Base-by-base conservation (phyloP, 2,329 filamentous ascomycete genomes). In the Clarireedia paspali region DNA sequence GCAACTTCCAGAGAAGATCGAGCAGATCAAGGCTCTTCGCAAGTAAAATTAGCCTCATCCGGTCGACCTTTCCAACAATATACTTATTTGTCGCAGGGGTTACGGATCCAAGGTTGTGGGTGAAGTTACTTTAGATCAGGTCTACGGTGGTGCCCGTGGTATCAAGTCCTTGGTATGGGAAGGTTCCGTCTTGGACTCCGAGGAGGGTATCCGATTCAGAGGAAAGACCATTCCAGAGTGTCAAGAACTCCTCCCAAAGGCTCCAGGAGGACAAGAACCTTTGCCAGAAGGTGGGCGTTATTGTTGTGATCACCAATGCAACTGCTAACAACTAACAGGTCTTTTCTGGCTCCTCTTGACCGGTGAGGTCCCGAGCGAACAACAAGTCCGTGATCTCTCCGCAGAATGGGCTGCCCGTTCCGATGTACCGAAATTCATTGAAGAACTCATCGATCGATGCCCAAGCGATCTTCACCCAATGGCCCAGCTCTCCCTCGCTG, bases 341-440 rank as follows among this genome's bases (percentile, higher is more conserved):
- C 91, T 99, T 73, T 99, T 99, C 88, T 99, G 94, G 94, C 88
- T 99, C 68, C 89, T 99, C 73, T 77, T 99, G 75, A 99, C 94
- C 63, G 94, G 94, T 67, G 94, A 99, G 83, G 89, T 99, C 66
- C 94, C 94, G 68, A 88, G 85, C 65, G 94, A 97, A 82, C 89
- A 96, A 81, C 94, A 99, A 82, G 94, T 97, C 70, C 91, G 91
- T 74, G 91, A 95, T 71, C 88, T 99, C 65, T 97, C 94, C 66
- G 92, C 94, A 62, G 94, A 99, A 78, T 97, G 92, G 94, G 94
- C 94, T 73, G 94, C 94, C 72, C 91, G 94, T 70, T 91, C 94
- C 76, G 90, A 95, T 70, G 79, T 99, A 66, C 94, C 94, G 78
- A 95, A 95, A 80, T 97, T 95, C 78, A 84, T 99, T 71, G 91